Conservation (phyloP, 345 rosid genomes). For the Schrenkiella parvula region DNA sequence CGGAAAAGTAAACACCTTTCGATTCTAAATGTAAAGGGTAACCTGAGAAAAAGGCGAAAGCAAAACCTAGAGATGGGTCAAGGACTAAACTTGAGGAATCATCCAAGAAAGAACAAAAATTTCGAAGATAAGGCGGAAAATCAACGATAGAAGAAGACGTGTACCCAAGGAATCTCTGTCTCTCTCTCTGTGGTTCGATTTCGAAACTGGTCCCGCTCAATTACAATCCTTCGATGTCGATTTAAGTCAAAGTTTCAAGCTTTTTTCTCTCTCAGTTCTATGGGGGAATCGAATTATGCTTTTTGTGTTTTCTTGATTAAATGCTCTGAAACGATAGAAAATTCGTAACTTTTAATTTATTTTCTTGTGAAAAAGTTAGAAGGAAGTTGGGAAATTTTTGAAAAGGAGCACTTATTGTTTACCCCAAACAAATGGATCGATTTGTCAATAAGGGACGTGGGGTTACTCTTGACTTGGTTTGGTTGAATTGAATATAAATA, state of each 20-base stretch:
- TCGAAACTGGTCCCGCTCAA: background rate
- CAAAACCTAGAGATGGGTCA: slow-evolving; percentile 20
- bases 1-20: background rate
- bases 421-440: background rate
- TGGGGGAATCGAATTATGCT: background rate
- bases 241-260: slow-evolving; percentile 1
- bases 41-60: background rate
- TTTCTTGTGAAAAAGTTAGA: background rate
- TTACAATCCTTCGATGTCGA: slow-evolving; percentile 4
- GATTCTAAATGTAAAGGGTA: background rate
- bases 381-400: background rate
- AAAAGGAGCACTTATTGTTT: background rate
- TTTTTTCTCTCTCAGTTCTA: background rate
- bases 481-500: background rate
- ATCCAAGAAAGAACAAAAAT: background rate
- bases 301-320: background rate
- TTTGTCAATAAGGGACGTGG: background rate
- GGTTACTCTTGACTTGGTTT: background rate
- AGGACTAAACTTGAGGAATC: slow-evolving; percentile 4
- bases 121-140: background rate
- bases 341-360: background rate
- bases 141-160: slow-evolving; percentile 2
- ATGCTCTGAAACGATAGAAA: background rate
- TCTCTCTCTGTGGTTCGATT: background rate
- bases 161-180: background rate